Evolutionary conservation across 2,329 filamentous ascomycete species (phyloP), one percentile per base, ranked within the genome.

Genomic region (Esteya vermicola): DNA sequence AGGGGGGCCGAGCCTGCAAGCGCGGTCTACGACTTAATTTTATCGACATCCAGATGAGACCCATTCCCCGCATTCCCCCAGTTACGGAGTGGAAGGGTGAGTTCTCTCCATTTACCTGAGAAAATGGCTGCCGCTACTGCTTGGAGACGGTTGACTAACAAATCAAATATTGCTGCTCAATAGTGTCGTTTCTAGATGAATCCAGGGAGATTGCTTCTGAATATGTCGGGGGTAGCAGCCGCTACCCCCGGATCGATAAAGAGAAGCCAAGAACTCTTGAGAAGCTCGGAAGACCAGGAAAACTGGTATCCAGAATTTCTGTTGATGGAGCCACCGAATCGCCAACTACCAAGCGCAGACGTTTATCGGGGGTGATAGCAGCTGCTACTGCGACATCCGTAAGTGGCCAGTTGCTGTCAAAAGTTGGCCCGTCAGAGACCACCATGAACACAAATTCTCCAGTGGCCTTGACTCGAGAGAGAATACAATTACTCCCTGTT

Each of bases 171-270:
- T n/a, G 10, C 28, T 18, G 9, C 12, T 16, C 14, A n/a, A 5
- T 25, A 72, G 75, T 95, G 13, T 69, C 75, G 39, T 95, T 96
- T 50, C 71, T 81, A 51, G 89, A 95, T 54, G 86, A 96, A 55
- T 95, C 88, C 19, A 73, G 86, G 23, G 71, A 82, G 35, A 93
- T 95, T 56, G 89, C 89, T 7, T 89, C 83, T 1, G 86, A 94
- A 55, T 96, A 96, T 56, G 69, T 74, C 39, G 86, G 85, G 4
- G 89, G 89, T 0, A 61, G 79, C 20, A 72, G 75, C 47, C 76
- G 75, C 46, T 95, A 95, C 58, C 69, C 77, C 20, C 65, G 65
- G 6, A 55, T 74, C 23, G 65, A 65, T 41, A 60, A 60, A 37
- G 58, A n/a, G n/a, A n/a, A n/a, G n/a, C n/a, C n/a, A n/a, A n/a